Conservation (phyloP, 2,329 filamentous ascomycete species). For the Aspergillus luchuensis region DNA sequence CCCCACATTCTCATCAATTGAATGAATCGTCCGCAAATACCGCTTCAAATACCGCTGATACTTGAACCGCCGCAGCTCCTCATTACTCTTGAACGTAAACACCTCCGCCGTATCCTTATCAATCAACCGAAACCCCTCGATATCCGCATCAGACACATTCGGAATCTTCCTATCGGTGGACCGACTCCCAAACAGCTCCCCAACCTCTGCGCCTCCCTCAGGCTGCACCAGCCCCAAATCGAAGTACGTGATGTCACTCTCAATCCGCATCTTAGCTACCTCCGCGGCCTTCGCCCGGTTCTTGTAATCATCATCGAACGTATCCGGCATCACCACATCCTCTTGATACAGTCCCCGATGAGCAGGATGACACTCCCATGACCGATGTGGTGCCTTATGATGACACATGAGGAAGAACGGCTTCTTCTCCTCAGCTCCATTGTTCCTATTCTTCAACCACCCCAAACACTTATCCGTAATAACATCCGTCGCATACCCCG, state of each 20-base stretch:
- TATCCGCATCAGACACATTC: neutral
- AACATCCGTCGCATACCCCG: constrained; percentile 56
- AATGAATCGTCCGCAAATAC: constrained; percentile 56
- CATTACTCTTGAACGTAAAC: constrained; percentile 48
- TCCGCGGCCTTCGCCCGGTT: constrained; percentile 54
- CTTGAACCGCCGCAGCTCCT: constrained; percentile 56
- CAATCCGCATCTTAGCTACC: constrained; percentile 55
- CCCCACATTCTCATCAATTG: constrained; percentile 57
- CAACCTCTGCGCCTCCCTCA: constrained; percentile 43
- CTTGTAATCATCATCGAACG: constrained; percentile 58
- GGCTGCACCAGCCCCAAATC: constrained; percentile 57
- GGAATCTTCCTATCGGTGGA: constrained; percentile 6
- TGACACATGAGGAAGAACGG: constrained; percentile 61
- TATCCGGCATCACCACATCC: constrained; percentile 52
- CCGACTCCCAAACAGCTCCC: neutral
- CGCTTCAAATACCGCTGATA: constrained; percentile 61
- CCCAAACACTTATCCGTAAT: constrained; percentile 55
- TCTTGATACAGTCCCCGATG: constrained; percentile 54
- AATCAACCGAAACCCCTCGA: neutral
- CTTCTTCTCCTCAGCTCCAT: constrained; percentile 26
- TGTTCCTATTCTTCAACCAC: constrained; percentile 37
- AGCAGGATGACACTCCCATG: constrained; percentile 55
- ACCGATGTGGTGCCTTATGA: constrained; percentile 58
- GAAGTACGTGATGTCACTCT: constrained; percentile 53
- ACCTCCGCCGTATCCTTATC: constrained; percentile 48